These are phyloP conservation scores for Paratinospora sagittata DNA, from an alignment of 164 flowering plant species.

Conservation along the genomic window DNA sequence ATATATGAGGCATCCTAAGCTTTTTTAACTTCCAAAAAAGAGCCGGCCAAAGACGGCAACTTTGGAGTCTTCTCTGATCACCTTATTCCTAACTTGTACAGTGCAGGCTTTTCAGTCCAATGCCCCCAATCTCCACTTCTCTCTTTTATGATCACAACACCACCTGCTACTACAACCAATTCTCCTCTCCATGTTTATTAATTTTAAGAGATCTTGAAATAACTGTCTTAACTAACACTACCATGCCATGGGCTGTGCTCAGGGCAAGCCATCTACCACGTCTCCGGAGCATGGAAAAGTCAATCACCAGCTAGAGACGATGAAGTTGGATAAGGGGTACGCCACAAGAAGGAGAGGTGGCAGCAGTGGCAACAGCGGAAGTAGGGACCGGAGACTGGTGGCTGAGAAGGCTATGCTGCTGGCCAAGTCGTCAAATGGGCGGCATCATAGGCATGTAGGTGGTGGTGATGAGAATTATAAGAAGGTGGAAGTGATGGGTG, in stretches of 20 bases:
- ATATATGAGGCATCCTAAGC: not conserved
- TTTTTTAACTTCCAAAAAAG: not conserved
- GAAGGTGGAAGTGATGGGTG: not conserved
- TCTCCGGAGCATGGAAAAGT: constrained; percentile 30
- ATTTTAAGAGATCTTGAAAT: too few species aligned
- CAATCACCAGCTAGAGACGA: constrained; percentile 26
- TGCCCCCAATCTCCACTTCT: not conserved
- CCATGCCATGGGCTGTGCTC: constrained; percentile 45
- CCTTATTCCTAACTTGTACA: not conserved
- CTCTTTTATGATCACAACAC: not conserved
- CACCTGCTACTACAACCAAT: too few species aligned
- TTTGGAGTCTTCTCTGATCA: constrained; percentile 6
- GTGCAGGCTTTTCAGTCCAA: constrained; percentile 2
- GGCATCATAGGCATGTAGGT: not conserved
- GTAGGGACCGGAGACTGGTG: constrained; percentile 21
- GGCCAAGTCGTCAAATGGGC: constrained; percentile 3
- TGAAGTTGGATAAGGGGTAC: constrained; percentile 47
- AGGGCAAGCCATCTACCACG: constrained; percentile 24
- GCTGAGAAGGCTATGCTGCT: constrained; percentile 22
- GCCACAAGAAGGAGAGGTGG: constrained; percentile 12
- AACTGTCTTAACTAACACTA: not conserved
- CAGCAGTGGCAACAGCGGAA: not conserved
- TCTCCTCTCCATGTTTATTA: too few species aligned
- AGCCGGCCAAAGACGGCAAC: constrained; percentile 10
- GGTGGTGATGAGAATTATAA: not conserved